Conservation (phyloP, 179 eudicot species). For the Sideroxylon spinosum region DNA sequence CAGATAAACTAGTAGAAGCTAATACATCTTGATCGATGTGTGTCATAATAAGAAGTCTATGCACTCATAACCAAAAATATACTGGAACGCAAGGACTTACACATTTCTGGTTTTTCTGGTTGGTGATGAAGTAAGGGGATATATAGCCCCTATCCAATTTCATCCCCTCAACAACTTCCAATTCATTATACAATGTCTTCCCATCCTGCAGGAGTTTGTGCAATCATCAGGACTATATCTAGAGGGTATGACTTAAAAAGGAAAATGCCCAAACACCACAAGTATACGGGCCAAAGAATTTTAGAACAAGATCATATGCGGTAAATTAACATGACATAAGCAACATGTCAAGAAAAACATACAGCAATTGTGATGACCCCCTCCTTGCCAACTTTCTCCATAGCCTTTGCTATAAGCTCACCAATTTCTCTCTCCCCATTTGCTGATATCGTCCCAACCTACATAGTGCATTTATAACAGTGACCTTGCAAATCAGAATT, state of each 20-base stretch:
- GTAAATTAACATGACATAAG: constrained; percentile 7
- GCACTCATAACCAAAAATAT: not conserved
- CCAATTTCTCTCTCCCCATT: constrained; percentile 91
- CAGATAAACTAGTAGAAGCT: not conserved
- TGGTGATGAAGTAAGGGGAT: constrained; percentile 53
- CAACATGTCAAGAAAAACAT: constrained; percentile 21
- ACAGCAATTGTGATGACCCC: constrained; percentile 86
- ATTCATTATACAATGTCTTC: constrained; percentile 49
- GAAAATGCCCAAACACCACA: not conserved
- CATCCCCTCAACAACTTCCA: constrained; percentile 69
- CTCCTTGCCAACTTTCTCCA: constrained; percentile 94
- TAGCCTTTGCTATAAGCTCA: constrained; percentile 86
- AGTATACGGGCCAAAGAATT: not conserved
- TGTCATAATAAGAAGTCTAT: not conserved
- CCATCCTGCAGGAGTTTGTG: constrained; percentile 39
- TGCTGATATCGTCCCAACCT: constrained; percentile 82
- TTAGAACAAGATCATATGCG: constrained; percentile 17
- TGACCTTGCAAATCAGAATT: not conserved
- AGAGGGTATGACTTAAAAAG: not conserved
- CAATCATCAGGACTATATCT: not conserved
- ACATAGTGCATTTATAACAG: not conserved
- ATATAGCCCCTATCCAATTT: constrained; percentile 58
- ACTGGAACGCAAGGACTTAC: constrained; percentile 27
- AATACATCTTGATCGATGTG: not conserved
- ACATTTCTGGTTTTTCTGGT: constrained; percentile 51